phyloP scores from a whole-genome alignment of 495 filamentous ascomycete species.

The Entonaema liquescens region DNA sequence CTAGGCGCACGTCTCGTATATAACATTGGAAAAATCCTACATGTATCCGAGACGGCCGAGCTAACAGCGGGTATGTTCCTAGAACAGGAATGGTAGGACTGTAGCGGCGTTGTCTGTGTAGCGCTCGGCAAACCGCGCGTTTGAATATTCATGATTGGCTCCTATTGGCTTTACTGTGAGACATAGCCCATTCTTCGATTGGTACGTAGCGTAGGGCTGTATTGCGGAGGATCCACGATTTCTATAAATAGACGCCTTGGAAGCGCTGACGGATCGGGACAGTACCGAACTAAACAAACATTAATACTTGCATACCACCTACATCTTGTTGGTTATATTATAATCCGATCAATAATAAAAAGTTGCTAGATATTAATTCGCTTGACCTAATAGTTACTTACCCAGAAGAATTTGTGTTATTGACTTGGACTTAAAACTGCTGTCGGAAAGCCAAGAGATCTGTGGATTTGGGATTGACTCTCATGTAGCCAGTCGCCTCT shows the following conservation, averaged over 20 bases:
- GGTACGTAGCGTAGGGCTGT: not conserved
- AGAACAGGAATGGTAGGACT: conserved; percentile 18
- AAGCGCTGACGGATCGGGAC: not conserved
- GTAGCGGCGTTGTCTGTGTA: not conserved
- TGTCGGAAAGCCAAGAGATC: not conserved
- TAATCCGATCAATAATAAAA: too few relatives aligned
- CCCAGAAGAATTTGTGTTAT: not conserved
- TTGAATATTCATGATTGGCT: not conserved
- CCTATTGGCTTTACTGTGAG: conserved; percentile 15
- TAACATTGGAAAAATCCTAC: conserved; percentile 1
- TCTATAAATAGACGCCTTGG: conserved; percentile 20
- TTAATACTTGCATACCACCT: too few relatives aligned
- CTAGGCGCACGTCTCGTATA: not conserved
- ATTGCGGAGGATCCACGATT: conserved; percentile 1
- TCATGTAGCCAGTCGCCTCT: not conserved
- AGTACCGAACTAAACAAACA: too few relatives aligned
- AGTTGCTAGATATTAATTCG: not conserved
- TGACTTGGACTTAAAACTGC: not conserved
- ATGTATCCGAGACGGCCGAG: conserved; percentile 15
- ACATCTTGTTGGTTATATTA: too few relatives aligned
- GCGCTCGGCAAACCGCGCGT: conserved; percentile 31
- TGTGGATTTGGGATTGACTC: not conserved
- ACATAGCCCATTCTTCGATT: conserved; percentile 11
- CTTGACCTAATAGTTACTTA: not conserved
- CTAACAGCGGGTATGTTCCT: not conserved